Conservation (phyloP, 257 asterid genomes). For the Sherardia arvensis region DNA sequence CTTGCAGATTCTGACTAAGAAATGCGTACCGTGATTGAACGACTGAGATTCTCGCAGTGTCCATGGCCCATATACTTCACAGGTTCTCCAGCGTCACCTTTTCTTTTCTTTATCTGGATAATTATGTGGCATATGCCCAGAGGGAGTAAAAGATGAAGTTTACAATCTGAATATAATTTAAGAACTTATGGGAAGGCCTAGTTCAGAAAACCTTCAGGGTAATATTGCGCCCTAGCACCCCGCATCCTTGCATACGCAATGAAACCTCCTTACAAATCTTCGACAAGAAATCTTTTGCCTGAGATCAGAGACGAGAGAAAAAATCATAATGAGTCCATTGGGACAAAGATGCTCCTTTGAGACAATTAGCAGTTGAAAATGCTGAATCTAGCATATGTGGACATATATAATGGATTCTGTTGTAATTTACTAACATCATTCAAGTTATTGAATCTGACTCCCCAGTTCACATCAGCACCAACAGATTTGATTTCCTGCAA, state of each 20-base stretch:
- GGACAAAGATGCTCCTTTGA: not conserved
- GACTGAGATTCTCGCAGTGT: slow-evolving; percentile 88
- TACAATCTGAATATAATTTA: not conserved
- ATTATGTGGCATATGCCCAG: not conserved
- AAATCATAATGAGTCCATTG: not conserved
- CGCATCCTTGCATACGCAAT: slow-evolving; percentile 80
- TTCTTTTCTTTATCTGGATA: slow-evolving; percentile 77
- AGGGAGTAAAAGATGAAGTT: not conserved
- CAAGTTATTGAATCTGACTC: slow-evolving; percentile 76
- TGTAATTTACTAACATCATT: slow-evolving; percentile 55
- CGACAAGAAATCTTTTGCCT: slow-evolving; percentile 52
- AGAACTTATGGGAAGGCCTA: not conserved
- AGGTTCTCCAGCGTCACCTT: slow-evolving; percentile 79
- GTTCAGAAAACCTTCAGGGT: slow-evolving; percentile 62
- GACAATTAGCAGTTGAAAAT: not conserved
- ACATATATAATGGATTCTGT: not conserved
- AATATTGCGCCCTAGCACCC: slow-evolving; percentile 71
- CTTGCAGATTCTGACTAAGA: slow-evolving; percentile 2
- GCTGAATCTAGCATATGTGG: not conserved
- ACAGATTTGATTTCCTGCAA: slow-evolving; percentile 89
- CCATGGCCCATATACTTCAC: slow-evolving; percentile 91
- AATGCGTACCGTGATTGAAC: slow-evolving; percentile 62
- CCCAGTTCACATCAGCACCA: slow-evolving; percentile 99
- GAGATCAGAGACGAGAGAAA: slow-evolving; percentile 22
- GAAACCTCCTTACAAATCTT: slow-evolving; percentile 86